Conservation (phyloP, 2,329 filamentous ascomycete genomes). For the Zymoseptoria ardabiliae region DNA sequence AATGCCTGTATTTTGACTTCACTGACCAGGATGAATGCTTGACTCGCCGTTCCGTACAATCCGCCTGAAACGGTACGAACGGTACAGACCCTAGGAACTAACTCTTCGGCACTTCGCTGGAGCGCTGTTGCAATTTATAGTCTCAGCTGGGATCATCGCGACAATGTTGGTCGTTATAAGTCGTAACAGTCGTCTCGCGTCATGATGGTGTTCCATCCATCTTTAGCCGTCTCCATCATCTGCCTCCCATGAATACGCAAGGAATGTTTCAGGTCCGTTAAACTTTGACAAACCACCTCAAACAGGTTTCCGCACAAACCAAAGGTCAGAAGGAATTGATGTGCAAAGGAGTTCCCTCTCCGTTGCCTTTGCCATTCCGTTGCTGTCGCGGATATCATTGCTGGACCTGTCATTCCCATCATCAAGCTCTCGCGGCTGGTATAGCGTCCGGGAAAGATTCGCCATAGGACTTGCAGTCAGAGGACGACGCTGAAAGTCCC, state of each 20-base stretch:
- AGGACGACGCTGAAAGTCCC: conserved; percentile 14
- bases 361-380: conserved; percentile 1
- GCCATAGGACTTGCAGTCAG: not conserved
- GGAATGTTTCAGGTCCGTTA: not conserved
- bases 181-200: not conserved
- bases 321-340: conserved; percentile 8
- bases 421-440: not conserved
- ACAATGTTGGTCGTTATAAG: too few species aligned
- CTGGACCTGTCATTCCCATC: not conserved
- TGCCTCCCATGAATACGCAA: not conserved
- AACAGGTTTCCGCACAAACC: not conserved
- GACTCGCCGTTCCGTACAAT: not conserved
- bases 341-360: conserved; percentile 14
- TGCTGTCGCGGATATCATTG: not conserved
- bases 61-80: not conserved
- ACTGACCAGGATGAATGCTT: not conserved
- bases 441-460: not conserved
- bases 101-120: not conserved
- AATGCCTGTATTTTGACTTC: not conserved
- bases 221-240: not conserved
- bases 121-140: too few species aligned
- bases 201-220: not conserved
- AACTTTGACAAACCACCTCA: not conserved
- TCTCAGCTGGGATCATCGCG: not conserved
- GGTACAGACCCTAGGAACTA: not conserved